Conservation (phyloP, 192 early-diverging fungal species). For the Coemansia sp. region DNA sequence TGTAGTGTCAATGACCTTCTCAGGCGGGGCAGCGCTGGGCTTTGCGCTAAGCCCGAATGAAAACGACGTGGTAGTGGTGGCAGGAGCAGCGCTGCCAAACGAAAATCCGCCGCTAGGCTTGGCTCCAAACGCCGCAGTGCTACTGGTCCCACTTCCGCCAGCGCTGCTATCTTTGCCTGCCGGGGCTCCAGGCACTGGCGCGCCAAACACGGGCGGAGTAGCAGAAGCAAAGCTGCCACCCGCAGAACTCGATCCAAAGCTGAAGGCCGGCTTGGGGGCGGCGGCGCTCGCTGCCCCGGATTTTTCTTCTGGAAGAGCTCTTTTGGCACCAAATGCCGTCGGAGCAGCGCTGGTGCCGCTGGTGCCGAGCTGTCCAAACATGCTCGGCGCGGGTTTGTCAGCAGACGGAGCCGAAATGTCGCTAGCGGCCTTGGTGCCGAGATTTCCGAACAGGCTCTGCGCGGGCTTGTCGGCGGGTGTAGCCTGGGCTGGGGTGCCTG, state of each 20-base stretch:
- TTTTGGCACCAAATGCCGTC: neutral
- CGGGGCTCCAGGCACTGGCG: constrained; percentile 1
- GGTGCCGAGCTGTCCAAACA: neutral
- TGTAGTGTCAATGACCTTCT: constrained; percentile 31
- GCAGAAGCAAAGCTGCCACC: neutral
- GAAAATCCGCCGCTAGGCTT: constrained; percentile 4
- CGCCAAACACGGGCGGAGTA: neutral
- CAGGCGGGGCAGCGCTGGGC: constrained; percentile 3
- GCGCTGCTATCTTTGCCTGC: neutral
- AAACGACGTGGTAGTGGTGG: neutral
- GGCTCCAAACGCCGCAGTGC: neutral
- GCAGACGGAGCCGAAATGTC: too few relatives aligned
- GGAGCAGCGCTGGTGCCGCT: neutral
- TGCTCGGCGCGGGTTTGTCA: neutral
- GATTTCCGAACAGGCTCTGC: neutral
- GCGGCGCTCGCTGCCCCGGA: neutral
- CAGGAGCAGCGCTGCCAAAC: constrained; percentile 4
- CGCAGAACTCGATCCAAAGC: constrained; percentile 5
- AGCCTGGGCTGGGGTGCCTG: neutral
- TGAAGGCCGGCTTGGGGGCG: constrained; percentile 16
- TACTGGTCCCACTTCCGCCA: neutral
- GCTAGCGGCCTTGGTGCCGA: neutral
- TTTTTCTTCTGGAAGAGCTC: neutral
- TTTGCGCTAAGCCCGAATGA: constrained; percentile 10
- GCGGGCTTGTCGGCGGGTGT: neutral